Conservation (phyloP, 345 rosid genomes). For the Aegle marmelos region DNA sequence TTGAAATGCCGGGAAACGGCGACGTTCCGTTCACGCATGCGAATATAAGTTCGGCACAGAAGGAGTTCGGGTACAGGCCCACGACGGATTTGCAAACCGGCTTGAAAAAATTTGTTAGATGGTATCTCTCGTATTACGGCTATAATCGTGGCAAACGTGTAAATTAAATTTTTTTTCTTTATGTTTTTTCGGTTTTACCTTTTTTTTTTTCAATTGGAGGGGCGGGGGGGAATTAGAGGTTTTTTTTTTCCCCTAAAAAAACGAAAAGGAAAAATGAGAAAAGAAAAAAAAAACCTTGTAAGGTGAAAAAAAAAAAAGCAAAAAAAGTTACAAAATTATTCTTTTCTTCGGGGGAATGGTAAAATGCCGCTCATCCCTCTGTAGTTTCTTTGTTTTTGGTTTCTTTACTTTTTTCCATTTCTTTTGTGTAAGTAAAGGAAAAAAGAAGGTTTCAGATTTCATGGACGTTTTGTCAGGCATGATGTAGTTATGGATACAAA, state of each 20-base stretch:
- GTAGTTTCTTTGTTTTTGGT: constrained; percentile 4
- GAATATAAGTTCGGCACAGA: constrained; percentile 63
- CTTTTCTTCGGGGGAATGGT: constrained; percentile 14
- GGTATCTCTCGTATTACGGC: constrained; percentile 80
- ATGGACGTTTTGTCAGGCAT: neutral
- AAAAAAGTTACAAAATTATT: constrained; percentile 3
- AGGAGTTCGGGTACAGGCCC: constrained; percentile 68
- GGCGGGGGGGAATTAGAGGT: too few species aligned
- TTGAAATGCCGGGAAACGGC: constrained; percentile 88
- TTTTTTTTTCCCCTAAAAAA: too few species aligned
- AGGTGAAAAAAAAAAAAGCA: neutral
- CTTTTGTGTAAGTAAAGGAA: constrained; percentile 17
- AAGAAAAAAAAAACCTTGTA: neutral
- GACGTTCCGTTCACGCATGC: constrained; percentile 92
- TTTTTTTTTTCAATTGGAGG: neutral
- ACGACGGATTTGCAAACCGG: constrained; percentile 87
- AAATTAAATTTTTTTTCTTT: constrained; percentile 25
- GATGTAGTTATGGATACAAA: too few species aligned
- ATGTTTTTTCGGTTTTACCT: constrained; percentile 8
- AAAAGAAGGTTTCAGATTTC: neutral
- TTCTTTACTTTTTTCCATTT: neutral
- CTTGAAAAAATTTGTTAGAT: constrained; percentile 70
- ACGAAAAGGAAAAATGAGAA: neutral
- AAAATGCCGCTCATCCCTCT: neutral
- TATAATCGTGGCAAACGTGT: constrained; percentile 49